Conservation (phyloP, 129 eudicot genomes). For the Rutidosis leptorrhynchoides region DNA sequence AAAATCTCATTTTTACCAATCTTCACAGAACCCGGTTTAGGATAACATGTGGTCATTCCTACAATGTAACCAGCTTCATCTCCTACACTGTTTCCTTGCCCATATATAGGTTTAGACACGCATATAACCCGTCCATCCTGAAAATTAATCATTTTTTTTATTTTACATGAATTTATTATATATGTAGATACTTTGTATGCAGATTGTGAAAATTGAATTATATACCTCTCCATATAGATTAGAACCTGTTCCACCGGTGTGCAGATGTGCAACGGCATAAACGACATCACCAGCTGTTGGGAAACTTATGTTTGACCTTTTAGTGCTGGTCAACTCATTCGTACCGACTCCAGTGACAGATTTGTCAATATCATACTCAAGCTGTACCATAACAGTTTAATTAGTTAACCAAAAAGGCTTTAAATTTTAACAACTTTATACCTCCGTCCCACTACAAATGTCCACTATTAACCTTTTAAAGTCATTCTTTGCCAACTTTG, state of each 20-base stretch:
- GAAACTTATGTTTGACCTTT: constrained; percentile 32
- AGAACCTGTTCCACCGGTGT: constrained; percentile 55
- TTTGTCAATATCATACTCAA: constrained; percentile 51
- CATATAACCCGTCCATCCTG: constrained; percentile 69
- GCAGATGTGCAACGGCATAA: constrained; percentile 70
- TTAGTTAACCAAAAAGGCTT: background rate
- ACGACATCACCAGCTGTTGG: constrained; percentile 59
- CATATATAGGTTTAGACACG: constrained; percentile 55
- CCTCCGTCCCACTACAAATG: too few species aligned
- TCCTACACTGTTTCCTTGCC: constrained; percentile 65
- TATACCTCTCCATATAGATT: constrained; percentile 49
- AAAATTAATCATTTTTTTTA: background rate
- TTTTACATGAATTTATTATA: too few species aligned
- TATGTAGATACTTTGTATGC: too few species aligned
- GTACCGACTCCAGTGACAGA: constrained; percentile 32
- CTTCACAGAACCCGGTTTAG: constrained; percentile 57
- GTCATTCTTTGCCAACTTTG: too few species aligned
- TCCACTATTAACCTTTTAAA: too few species aligned
- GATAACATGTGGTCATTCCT: constrained; percentile 83
- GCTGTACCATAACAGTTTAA: constrained; percentile 27
- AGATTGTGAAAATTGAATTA: background rate
- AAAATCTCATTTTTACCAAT: constrained; percentile 47
- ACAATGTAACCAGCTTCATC: constrained; percentile 74
- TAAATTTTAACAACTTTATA: background rate
- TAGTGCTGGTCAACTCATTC: constrained; percentile 37